A percentile compares a stretch with the other conserved stretches of the same genome.
These are phyloP conservation scores for Populus nigra DNA, from an alignment of 345 rosid species.

Conservation along the genomic window DNA sequence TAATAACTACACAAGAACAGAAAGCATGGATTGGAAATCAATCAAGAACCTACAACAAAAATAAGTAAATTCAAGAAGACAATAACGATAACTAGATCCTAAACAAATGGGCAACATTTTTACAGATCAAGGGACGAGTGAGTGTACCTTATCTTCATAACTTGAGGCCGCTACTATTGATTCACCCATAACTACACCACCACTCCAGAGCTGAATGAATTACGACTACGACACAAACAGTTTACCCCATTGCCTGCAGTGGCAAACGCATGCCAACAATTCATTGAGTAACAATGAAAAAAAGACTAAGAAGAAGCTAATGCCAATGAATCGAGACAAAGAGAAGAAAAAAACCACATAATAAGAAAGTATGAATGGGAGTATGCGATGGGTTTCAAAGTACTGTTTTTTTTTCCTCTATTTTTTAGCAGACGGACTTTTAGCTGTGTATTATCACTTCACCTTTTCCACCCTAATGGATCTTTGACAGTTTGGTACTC, in stretches of 20 bases:
- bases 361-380: constrained; percentile 19
- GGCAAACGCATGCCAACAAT: constrained; percentile 17
- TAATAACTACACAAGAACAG: constrained; percentile 25
- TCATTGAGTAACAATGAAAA: constrained; percentile 21
- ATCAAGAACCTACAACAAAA: constrained; percentile 12
- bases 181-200: constrained; percentile 54
- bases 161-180: constrained; percentile 41
- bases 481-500: constrained; percentile 40
- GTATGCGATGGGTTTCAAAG: constrained; percentile 39
- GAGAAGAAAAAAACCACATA: constrained; percentile 15
- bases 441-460: not conserved
- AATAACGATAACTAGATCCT: constrained; percentile 15
- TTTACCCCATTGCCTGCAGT: constrained; percentile 6
- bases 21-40: constrained; percentile 13
- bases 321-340: constrained; percentile 31
- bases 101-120: constrained; percentile 23
- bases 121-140: constrained; percentile 32
- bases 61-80: constrained; percentile 17
- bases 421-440: not conserved
- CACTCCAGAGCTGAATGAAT: constrained; percentile 26
- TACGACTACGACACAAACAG: constrained; percentile 18
- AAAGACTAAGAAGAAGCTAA: constrained; percentile 18
- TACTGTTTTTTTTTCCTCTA: not conserved
- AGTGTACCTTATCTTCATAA: constrained; percentile 52
- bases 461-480: constrained; percentile 21